Percentiles rank a stretch among this genome's conserved stretches.
Conservation (phyloP, 345 rosid species). For the Cardiospermum halicacabum region DNA sequence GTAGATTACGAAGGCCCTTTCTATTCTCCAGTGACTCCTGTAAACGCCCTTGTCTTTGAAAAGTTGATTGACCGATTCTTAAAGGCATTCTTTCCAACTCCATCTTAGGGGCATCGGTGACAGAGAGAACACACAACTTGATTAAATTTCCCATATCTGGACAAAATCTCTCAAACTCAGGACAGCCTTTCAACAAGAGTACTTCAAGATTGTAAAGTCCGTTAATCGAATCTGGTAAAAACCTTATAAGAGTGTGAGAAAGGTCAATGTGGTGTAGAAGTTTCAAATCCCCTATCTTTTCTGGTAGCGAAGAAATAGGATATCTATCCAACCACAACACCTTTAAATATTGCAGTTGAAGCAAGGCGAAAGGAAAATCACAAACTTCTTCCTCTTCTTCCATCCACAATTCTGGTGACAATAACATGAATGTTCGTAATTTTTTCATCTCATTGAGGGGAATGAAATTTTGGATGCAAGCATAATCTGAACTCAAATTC, state of each 20-base stretch:
- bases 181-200: not conserved
- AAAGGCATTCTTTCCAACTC: conserved; percentile 9
- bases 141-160: not conserved
- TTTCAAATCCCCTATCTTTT: conserved; percentile 3
- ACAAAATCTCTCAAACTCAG: conserved; percentile 6
- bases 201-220: conserved; percentile 9
- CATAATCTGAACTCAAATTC: no score
- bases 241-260: not conserved
- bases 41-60: not conserved
- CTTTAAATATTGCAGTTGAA: not conserved
- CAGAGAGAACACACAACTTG: conserved; percentile 1
- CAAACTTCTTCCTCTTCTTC: not conserved
- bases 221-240: conserved; percentile 5
- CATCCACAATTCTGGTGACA: not conserved
- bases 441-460: not conserved
- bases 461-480: no score
- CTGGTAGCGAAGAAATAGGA: not conserved
- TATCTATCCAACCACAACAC: not conserved
- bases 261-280: conserved; percentile 10
- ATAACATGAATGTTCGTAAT: conserved; percentile 9
- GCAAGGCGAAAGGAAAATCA: not conserved
- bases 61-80: not conserved
- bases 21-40: not conserved
- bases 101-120: not conserved
- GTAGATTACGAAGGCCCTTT: conserved; percentile 14